Base-by-base conservation (phyloP, 139 green algal species). In the Mesostigma viride region DNA sequence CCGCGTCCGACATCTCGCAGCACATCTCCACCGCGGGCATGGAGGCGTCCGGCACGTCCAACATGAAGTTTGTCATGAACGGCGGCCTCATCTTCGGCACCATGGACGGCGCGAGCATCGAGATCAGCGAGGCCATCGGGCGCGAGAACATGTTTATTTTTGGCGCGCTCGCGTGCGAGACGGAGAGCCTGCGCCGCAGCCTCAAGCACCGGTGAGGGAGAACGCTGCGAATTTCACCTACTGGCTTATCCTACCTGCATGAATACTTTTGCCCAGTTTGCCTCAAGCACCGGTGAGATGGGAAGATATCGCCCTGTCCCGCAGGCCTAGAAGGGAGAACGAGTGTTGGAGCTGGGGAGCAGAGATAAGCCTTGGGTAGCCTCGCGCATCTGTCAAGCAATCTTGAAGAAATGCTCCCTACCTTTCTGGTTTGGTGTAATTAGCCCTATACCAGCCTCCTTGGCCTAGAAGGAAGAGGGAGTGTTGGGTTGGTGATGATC, bases 21-120 rank as follows among this genome's bases (percentile, higher is more conserved):
- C 93, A 99, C 81, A 98, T 98, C 81, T 84, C 62, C 76, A 98
- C 92, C 14, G 92, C 91, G 1, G 92, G 92, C 76, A 97, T 91
- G 56, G 92, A 98, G 82, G 93, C 93, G 3, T 89, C 76, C 28
- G 93, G 93, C 59, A 99, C 93, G 1, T 84, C 73, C 71, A 98
- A 98, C 86, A 99, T 99, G 93, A 99, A 99, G 87, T 99, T 98
- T 83, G 85, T 85, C 68, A 95, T 99, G 87, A 99, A 99, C 75
- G 93, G 93, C 67, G 85, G 73, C 32, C 84, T 95, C 59, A 90
- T 96, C 72, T 83, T 96, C 30, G 90, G 90, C 69, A 95, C 90
- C 61, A 88, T 93, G 86, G 93, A 99, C 65, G 93, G 93, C 53
- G 93, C 93, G 63, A 99, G 97, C 84, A 87, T 99, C 40, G 93